Conservation (phyloP, 129 eudicot genomes). For the Logfia minima region DNA sequence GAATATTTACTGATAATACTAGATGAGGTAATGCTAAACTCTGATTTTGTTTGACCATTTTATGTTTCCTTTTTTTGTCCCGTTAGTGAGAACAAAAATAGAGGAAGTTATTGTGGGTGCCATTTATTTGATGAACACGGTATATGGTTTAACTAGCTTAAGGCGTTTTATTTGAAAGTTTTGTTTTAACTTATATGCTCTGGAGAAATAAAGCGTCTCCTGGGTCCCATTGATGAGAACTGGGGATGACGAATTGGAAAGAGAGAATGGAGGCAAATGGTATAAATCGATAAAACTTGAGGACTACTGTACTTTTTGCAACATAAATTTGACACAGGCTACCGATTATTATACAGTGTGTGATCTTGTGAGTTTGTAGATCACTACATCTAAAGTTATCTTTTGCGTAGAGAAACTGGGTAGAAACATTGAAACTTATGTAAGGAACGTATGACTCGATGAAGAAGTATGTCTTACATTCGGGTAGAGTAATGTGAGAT, state of each 20-base stretch:
- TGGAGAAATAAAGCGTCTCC: neutral
- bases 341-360: slow-evolving; percentile 1
- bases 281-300: too few species aligned
- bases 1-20: slow-evolving; percentile 79
- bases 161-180: slow-evolving; percentile 8
- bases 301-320: neutral
- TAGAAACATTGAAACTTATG: neutral
- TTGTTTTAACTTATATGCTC: neutral
- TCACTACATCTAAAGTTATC: neutral
- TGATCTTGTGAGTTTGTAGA: neutral
- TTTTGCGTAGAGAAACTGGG: neutral
- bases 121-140: neutral
- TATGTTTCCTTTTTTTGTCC: neutral
- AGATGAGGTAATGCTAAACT: slow-evolving; percentile 63
- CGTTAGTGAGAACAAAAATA: neutral
- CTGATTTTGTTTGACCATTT: slow-evolving; percentile 1
- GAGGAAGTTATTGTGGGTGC: neutral
- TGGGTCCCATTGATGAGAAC: too few species aligned
- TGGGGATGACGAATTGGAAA: too few species aligned
- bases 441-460: neutral
- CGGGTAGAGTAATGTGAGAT: neutral
- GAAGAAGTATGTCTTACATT: neutral
- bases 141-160: neutral
- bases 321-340: neutral
- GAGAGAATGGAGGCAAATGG: too few species aligned